phyloP scores from a whole-genome alignment of 1,284 basidiomycete species.

The Vanrija sp. region DNA sequence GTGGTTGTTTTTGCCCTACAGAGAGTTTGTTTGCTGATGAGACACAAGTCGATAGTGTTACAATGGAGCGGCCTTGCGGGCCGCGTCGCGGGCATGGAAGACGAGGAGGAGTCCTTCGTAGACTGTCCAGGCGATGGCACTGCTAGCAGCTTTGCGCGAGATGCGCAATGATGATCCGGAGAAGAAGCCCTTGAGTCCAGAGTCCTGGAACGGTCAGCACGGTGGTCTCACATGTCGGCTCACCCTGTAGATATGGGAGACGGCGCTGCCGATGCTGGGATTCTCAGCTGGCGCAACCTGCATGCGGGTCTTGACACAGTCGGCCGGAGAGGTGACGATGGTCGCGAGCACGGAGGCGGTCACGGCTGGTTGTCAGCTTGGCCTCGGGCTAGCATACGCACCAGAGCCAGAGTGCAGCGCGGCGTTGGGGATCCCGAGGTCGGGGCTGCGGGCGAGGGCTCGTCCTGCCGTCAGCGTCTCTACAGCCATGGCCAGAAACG shows the following conservation, averaged over 20 bases:
- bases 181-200: constrained; percentile 73
- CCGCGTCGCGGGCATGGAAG: constrained; percentile 51
- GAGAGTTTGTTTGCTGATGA: no score
- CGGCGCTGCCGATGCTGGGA: constrained; percentile 63
- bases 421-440: constrained; percentile 34
- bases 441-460: constrained; percentile 11
- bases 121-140: constrained; percentile 86
- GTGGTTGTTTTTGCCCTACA: no score
- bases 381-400: constrained; percentile 5
- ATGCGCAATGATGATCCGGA: constrained; percentile 78
- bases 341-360: constrained; percentile 76
- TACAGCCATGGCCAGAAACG: constrained; percentile 19
- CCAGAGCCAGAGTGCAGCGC: constrained; percentile 46
- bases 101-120: constrained; percentile 72
- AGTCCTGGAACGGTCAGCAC: constrained; percentile 58
- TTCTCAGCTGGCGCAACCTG: constrained; percentile 74
- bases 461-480: constrained; percentile 3
- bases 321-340: constrained; percentile 79
- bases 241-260: constrained; percentile 65
- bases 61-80: no score
- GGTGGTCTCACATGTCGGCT: constrained; percentile 21
- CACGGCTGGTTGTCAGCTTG: constrained; percentile 55
- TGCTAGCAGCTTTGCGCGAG: constrained; percentile 81
- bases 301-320: constrained; percentile 88
- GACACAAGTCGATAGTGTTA: no score